These are phyloP conservation scores for Cordyceps militaris DNA, from an alignment of 2,329 filamentous ascomycete genomes.

Conservation along the genomic window DNA sequence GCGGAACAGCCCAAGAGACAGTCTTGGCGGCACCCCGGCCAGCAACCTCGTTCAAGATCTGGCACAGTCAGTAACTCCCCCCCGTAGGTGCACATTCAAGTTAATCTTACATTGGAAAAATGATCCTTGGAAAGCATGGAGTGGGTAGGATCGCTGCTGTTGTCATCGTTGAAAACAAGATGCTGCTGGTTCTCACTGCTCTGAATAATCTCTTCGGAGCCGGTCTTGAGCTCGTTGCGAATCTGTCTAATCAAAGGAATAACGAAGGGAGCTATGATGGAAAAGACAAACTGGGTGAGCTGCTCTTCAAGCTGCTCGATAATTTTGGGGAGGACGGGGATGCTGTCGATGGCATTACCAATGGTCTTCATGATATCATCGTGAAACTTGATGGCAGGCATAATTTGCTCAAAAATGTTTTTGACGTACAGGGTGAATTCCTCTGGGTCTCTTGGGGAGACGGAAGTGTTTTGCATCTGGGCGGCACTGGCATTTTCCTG, in stretches of 20 bases:
- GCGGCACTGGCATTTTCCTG: constrained; percentile 67
- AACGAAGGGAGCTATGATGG: constrained; percentile 81
- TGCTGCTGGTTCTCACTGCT: constrained; percentile 78
- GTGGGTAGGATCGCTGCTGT: constrained; percentile 76
- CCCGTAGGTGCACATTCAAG: neutral
- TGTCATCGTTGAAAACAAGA: constrained; percentile 76
- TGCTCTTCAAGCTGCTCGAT: constrained; percentile 84
- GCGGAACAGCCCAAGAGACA: constrained; percentile 79
- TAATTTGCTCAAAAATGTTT: constrained; percentile 69
- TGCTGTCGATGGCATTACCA: constrained; percentile 70
- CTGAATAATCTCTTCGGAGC: constrained; percentile 79
- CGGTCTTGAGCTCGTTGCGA: constrained; percentile 78
- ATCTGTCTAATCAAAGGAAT: constrained; percentile 81
- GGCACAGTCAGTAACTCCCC: neutral
- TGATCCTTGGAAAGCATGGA: constrained; percentile 86
- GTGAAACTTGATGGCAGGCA: constrained; percentile 86
- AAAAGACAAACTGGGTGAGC: constrained; percentile 83
- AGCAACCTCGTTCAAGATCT: constrained; percentile 79
- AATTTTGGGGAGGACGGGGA: constrained; percentile 76
- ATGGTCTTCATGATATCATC: constrained; percentile 80
- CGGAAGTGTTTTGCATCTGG: constrained; percentile 65
- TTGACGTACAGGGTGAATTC: constrained; percentile 74
- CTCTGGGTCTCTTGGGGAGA: constrained; percentile 75
- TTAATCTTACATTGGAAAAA: constrained; percentile 65
- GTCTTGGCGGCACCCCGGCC: constrained; percentile 74